A percentile compares a stretch with the other conserved stretches of the same genome.
These are phyloP conservation scores for Skeletonema costatum DNA, from an alignment of 108 stramenopile genomes.

Conservation along the genomic window DNA sequence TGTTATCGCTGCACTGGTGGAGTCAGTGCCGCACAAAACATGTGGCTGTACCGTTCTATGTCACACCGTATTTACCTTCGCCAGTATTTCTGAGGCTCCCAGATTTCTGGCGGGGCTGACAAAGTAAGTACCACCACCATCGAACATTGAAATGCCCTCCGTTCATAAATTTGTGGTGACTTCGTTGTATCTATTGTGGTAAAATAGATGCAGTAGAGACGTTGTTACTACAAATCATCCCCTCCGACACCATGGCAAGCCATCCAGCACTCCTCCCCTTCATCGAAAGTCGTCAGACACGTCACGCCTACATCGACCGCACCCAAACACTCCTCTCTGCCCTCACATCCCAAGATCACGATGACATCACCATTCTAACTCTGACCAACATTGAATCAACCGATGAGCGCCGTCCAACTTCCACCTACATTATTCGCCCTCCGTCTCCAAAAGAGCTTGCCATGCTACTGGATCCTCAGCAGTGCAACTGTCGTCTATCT, in stretches of 20 bases:
- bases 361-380: slow-evolving; percentile 12
- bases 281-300: slow-evolving; percentile 24
- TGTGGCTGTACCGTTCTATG: too few species aligned
- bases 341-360: background rate
- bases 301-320: slow-evolving; percentile 29
- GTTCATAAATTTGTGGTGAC: too few species aligned
- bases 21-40: too few species aligned
- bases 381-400: slow-evolving; percentile 18
- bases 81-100: too few species aligned
- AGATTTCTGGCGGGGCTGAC: too few species aligned
- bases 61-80: too few species aligned
- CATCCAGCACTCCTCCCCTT: slow-evolving; percentile 28
- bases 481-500: slow-evolving; percentile 28
- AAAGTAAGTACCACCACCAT: too few species aligned
- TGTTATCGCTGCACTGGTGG: too few species aligned
- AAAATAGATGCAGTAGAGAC: too few species aligned
- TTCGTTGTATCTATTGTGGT: too few species aligned
- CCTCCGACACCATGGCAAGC: background rate
- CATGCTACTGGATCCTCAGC: slow-evolving; percentile 13
- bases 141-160: too few species aligned
- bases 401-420: slow-evolving; percentile 15
- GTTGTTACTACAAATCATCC: too few species aligned
- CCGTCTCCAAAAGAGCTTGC: slow-evolving; percentile 9
- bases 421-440: slow-evolving; percentile 31
- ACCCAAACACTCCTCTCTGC: slow-evolving; percentile 24